Percentiles rank a stretch among this genome's conserved stretches.
Evolutionary conservation across 495 filamentous ascomycete genomes (phyloP).

Genomic region (Xylaria bambusicola): DNA sequence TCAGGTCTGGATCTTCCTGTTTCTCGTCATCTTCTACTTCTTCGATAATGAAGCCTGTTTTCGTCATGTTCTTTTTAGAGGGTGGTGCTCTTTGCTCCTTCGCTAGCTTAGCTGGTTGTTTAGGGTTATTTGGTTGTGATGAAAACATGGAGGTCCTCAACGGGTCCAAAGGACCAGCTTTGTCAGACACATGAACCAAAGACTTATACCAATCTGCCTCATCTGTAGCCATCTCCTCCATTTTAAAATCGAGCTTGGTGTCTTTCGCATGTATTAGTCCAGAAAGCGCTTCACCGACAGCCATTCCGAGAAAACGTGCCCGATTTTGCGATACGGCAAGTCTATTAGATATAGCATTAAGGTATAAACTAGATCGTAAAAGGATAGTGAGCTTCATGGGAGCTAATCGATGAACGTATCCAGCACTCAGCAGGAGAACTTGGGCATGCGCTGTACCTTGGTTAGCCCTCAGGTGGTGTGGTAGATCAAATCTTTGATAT

Average conservation of each 20-base stretch:
- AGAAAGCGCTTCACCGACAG: slow-evolving; percentile 80
- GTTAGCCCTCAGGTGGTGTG: slow-evolving; percentile 30
- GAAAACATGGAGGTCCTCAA: slow-evolving; percentile 14
- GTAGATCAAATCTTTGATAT: background rate
- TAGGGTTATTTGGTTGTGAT: slow-evolving; percentile 19
- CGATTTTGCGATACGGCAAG: slow-evolving; percentile 72
- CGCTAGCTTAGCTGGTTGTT: slow-evolving; percentile 24
- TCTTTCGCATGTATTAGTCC: slow-evolving; percentile 73
- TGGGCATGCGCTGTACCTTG: slow-evolving; percentile 66
- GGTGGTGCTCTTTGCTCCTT: slow-evolving; percentile 24
- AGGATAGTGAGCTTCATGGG: slow-evolving; percentile 62
- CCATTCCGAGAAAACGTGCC: slow-evolving; percentile 86
- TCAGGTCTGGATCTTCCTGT: slow-evolving; percentile 70
- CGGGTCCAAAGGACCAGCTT: slow-evolving; percentile 57
- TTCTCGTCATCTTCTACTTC: slow-evolving; percentile 61
- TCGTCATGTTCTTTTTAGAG: slow-evolving; percentile 25
- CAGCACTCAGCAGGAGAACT: slow-evolving; percentile 73
- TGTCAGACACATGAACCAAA: slow-evolving; percentile 64
- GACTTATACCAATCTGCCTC: slow-evolving; percentile 79
- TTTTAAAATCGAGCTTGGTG: slow-evolving; percentile 77
- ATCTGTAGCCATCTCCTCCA: slow-evolving; percentile 70
- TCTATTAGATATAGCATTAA: slow-evolving; percentile 82
- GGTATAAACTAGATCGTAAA: slow-evolving; percentile 69
- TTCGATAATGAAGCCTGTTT: slow-evolving; percentile 61
- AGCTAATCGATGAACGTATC: slow-evolving; percentile 67